Evolutionary conservation across 2,329 filamentous ascomycete species (phyloP), one percentile per base, ranked within the genome.

Genomic region (Coniochaeta sp.): DNA sequence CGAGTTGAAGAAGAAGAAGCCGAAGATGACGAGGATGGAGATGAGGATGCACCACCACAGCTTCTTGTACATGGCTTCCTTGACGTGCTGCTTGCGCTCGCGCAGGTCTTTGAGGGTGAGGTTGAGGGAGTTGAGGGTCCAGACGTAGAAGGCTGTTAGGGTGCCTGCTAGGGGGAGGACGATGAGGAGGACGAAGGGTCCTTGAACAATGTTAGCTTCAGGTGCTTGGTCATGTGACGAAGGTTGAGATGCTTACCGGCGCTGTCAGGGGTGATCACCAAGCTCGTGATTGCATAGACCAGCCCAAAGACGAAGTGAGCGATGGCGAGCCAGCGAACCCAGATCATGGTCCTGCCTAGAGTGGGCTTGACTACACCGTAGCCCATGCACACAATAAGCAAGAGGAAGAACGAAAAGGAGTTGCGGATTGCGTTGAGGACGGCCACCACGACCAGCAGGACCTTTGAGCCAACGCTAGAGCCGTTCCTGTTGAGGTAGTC

Each of bases 351-450:
- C 63, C 86, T 88, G 53, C 94, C 94, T 4, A 99, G 79, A 2
- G 87, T 90, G 2, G 86, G 88, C 72, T 97, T 97, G 58, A 99
- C 95, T 22, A 99, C 95, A 60, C 94, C 94, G 63, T 99, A 99
- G 28, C 94, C 94, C 94, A 99, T 99, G 69, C 94, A 99, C 28
- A 99, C 94, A 59, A 99, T 97, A 50, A 99, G 83, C 8, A 99
- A 79, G 48, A 99, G 76, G 76, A 99, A 99, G 76, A 99, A 99
- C 0, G 92, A 96, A 67, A 99, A 97, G 0, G 92, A 96, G 70
- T 97, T 99, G 57, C 94, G 82, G 52, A 86, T 91, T 5, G 94
- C 94, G 65, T 96, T 97, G 42, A 99, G 78, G 22, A 97, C 78
- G 32, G 91, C 91, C n/a, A 96, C 92, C 22, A 96, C 73, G 16